A percentile compares a stretch with the other conserved stretches of the same genome.
Conservation (phyloP, 192 early-diverging fungal species). For the Coemansia sp. region DNA sequence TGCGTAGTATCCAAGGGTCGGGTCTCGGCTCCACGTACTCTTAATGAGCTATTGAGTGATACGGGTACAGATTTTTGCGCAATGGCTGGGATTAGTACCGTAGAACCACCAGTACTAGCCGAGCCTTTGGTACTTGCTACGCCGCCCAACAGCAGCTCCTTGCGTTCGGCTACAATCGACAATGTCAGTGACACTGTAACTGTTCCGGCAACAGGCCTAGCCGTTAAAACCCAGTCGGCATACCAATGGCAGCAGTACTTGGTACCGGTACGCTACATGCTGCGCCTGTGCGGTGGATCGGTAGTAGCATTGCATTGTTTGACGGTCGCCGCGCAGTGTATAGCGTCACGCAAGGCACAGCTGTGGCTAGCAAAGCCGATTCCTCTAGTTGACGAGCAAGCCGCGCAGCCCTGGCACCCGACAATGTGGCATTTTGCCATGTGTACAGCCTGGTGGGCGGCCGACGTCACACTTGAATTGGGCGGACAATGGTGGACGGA, state of each 20-base stretch:
- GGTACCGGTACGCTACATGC: slow-evolving; percentile 31
- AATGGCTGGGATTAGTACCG: background rate
- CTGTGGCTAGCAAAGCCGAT: slow-evolving; percentile 37
- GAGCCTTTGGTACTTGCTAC: slow-evolving; percentile 2
- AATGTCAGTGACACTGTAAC: background rate
- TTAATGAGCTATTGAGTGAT: background rate
- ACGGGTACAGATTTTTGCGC: background rate
- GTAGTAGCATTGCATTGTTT: slow-evolving; percentile 6
- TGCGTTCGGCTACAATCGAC: background rate
- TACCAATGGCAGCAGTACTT: background rate
- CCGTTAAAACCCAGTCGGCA: background rate
- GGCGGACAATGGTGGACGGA: slow-evolving; percentile 29
- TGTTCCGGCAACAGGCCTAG: background rate
- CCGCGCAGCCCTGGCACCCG: slow-evolving; percentile 1
- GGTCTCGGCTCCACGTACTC: background rate
- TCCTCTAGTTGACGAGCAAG: slow-evolving; percentile 2
- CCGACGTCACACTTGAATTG: slow-evolving; percentile 23
- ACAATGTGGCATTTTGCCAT: slow-evolving; percentile 17
- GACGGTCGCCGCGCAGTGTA: slow-evolving; percentile 29
- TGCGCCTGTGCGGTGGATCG: slow-evolving; percentile 30
- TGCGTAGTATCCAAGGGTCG: slow-evolving; percentile 53
- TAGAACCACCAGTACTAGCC: background rate
- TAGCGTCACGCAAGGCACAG: slow-evolving; percentile 20
- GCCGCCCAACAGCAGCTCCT: slow-evolving; percentile 15
- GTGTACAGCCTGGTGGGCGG: slow-evolving; percentile 30